Percentiles rank a stretch among this genome's conserved stretches.
phyloP scores from a whole-genome alignment of 345 rosid species.

The Sisymbrium irio region DNA sequence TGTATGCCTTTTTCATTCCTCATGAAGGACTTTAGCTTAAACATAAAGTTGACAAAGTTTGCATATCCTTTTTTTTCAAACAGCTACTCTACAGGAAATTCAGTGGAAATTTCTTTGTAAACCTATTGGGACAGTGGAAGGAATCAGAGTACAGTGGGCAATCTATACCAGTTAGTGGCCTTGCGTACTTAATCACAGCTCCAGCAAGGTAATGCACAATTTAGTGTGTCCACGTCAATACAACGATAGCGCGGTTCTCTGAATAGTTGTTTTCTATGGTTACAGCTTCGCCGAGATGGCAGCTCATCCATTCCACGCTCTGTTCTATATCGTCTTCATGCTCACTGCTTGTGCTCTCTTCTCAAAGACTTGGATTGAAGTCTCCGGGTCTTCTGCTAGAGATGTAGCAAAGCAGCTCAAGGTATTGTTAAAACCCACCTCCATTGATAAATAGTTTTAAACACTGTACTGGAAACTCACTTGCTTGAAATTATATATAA shows the following conservation, averaged over 20 bases:
- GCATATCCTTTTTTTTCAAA: conserved; percentile 14
- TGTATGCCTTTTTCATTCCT: background rate
- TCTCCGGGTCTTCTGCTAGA: conserved; percentile 74
- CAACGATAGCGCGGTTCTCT: background rate
- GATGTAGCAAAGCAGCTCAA: conserved; percentile 85
- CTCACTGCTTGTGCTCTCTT: conserved; percentile 72
- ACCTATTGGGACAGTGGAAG: conserved; percentile 69
- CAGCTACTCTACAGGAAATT: conserved; percentile 67
- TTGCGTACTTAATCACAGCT: conserved; percentile 70
- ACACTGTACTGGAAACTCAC: background rate
- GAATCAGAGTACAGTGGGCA: conserved; percentile 78
- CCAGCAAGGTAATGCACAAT: conserved; percentile 49
- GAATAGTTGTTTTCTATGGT: background rate
- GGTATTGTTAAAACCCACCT: conserved; percentile 33
- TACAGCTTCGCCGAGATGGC: conserved; percentile 70
- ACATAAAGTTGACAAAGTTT: background rate
- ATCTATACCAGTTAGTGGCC: conserved; percentile 66
- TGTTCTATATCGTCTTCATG: conserved; percentile 74
- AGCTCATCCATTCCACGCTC: conserved; percentile 74
- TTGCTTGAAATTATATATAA: background rate
- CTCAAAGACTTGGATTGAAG: conserved; percentile 83
- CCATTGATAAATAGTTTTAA: background rate
- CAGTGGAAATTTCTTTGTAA: conserved; percentile 69
- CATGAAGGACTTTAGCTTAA: background rate
- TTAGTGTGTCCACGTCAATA: background rate